Base-by-base conservation (phyloP, 306 rosid species). In the Vicia villosa region DNA sequence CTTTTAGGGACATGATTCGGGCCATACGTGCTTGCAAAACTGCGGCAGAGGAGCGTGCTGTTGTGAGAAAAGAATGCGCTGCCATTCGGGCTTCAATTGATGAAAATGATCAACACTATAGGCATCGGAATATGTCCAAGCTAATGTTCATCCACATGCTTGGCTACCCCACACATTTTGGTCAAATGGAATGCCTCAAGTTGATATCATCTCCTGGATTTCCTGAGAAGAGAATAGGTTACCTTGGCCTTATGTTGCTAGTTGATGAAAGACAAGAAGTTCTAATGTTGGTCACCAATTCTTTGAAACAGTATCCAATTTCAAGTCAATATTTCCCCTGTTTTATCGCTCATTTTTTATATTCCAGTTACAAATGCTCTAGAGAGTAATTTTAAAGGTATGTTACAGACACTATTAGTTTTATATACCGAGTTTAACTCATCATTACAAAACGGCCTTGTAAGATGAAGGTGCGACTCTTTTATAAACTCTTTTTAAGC, bases 201-300 rank as follows among this genome's bases (percentile, higher is more conserved):
- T 87, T 86, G 83, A 94, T 94, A 58, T 96, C 97, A n/a, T 86
- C 99, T 71, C 73, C 97, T 38, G 97, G 96, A 77, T 94, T 94
- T 79, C 99, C 99, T 10, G 99, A 94, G 87, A 94, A 94, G 84
- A 94, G 99, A 81, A 91, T 91, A 76, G 99, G 99, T 54, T 94
- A 94, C 79, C 99, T 94, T 76, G 96, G 95, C 70, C 97, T 94
- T 69, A 94, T 94, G 99, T 89, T 94, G 83, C 97, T 94, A 77
- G 97, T 94, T 45, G 99, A 94, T 78, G 99, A 94, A 87, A 94
- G 99, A 83, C 99, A 94, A 86, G 99, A 94, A 73, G 99, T 94
- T 82, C 83, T 94, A 45, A 94, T 94, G 99, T 69, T 94, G 95
- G 99, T 94, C 84, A 94, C 99, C 42, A 94, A 94, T 83, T 89